Evolutionary conservation across 768 basidiomycete species (phyloP).

Genomic region (Ramaria sp.): DNA sequence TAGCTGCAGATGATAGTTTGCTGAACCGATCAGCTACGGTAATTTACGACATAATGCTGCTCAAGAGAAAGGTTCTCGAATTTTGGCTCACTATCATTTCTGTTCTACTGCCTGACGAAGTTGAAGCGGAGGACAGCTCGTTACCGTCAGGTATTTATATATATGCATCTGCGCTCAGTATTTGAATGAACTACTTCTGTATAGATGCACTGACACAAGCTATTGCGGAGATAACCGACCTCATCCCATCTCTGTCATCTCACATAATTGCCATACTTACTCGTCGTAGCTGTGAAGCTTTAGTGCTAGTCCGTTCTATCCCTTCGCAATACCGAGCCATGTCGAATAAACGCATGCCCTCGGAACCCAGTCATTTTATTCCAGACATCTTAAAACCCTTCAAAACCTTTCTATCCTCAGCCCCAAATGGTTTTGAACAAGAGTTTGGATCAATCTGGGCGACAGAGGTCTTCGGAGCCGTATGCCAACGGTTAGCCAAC

Average conservation of each 20-base stretch:
- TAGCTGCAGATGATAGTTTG: conserved; percentile 49
- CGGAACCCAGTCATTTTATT: conserved; percentile 82
- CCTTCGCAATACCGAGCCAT: conserved; percentile 85
- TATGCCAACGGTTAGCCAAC: conserved; percentile 19
- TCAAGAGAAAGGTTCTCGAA: conserved; percentile 39
- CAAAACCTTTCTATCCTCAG: conserved; percentile 59
- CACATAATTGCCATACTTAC: conserved; percentile 65
- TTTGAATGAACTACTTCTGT: neutral
- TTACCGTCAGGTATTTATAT: neutral
- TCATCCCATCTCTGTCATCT: conserved; percentile 47
- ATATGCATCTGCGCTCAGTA: neutral
- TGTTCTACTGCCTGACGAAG: conserved; percentile 29
- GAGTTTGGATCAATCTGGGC: conserved; percentile 25
- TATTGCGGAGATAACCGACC: conserved; percentile 34
- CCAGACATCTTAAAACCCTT: conserved; percentile 70
- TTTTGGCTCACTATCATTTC: conserved; percentile 62
- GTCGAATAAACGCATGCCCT: conserved; percentile 60
- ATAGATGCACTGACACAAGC: conserved; percentile 34
- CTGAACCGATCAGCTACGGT: conserved; percentile 56
- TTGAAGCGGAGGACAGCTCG: neutral
- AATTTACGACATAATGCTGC: conserved; percentile 52
- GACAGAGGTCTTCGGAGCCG: conserved; percentile 19
- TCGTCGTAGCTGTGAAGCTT: conserved; percentile 73
- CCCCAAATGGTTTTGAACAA: conserved; percentile 40
- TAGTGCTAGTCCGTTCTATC: conserved; percentile 77